Evolutionary conservation across 768 basidiomycete genomes (phyloP).

Genomic region (Tulasnella sp.): DNA sequence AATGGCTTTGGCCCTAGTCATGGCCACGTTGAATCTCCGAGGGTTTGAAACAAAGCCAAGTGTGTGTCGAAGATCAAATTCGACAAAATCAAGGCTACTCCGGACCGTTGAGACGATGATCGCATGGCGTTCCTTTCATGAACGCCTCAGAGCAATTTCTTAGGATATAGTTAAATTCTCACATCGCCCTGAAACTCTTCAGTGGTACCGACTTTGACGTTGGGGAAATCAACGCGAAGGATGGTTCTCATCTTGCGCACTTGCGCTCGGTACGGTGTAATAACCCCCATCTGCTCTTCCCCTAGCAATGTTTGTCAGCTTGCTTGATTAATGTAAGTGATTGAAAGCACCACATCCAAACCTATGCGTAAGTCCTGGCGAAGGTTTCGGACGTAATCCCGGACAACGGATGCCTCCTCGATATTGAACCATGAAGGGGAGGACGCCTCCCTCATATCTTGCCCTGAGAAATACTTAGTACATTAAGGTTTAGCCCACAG

Average conservation of each 20-base stretch:
- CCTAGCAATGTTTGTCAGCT: constrained; percentile 27
- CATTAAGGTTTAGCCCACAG: neutral
- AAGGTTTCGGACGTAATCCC: constrained; percentile 36
- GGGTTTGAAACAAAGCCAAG: constrained; percentile 44
- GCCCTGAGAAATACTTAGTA: constrained; percentile 30
- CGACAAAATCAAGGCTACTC: constrained; percentile 49
- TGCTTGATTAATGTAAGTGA: neutral
- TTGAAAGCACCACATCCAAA: neutral
- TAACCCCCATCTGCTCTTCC: constrained; percentile 39
- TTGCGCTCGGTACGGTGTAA: constrained; percentile 43
- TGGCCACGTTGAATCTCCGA: constrained; percentile 42
- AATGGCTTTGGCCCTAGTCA: constrained; percentile 61
- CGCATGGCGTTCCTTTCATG: constrained; percentile 48
- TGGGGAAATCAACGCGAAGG: constrained; percentile 29
- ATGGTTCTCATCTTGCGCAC: constrained; percentile 36
- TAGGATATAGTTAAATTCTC: neutral
- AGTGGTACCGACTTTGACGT: constrained; percentile 39
- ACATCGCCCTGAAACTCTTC: constrained; percentile 46
- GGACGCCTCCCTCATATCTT: constrained; percentile 37
- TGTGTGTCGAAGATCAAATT: constrained; percentile 51
- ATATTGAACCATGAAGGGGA: constrained; percentile 45
- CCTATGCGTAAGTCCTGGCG: constrained; percentile 28
- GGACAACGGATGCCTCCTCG: constrained; percentile 39
- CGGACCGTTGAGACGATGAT: constrained; percentile 59
- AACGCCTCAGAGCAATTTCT: neutral